Evolutionary conservation across 306 rosid species (phyloP), one percentile per base, ranked within the genome.

Genomic region (Vigna trinervia): DNA sequence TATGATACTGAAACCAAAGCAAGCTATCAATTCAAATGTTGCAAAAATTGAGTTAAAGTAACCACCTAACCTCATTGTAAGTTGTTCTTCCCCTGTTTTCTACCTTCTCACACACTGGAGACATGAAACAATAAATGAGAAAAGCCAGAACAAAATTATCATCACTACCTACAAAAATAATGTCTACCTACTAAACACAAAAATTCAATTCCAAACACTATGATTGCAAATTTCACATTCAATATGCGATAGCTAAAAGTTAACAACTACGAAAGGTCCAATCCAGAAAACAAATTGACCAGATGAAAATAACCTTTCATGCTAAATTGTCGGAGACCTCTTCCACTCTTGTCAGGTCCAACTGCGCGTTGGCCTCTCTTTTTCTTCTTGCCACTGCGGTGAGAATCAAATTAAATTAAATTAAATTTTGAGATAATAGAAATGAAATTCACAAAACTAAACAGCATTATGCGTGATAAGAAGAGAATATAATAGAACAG

Each of bases 271-370:
- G 10, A 43, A 43, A 43, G 9, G 48, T 10, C 13, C 48, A 43
- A 43, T 43, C 4, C 48, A 43, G 4, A 43, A 1, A 43, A 43
- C 48, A 43, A 11, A 43, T 43, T 43, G 48, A 11, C 11, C 5
- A 62, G 51, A 48, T 4, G 17, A 4, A 13, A 76, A 56, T 76
- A 22, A 94, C 98, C 98, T 91, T 95, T 95, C 98, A 95, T 95
- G 69, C 98, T 95, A 75, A 95, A 95, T 73, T 95, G 98, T 77
- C 98, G 98, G 59, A 95, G 96, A 62, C 98, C 99, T 85, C 99
- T 88, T 71, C 99, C 99, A 80, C 87, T 89, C 94, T 95, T 95
- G 78, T 95, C 99, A 32, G 95, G 95, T 76, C 91, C 96, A 68
- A 87, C 97, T 12, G 95, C 98, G 1, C 98, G 92, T 65, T 90